Conservation (phyloP, 495 filamentous ascomycete species). For the Xylona heveae region DNA sequence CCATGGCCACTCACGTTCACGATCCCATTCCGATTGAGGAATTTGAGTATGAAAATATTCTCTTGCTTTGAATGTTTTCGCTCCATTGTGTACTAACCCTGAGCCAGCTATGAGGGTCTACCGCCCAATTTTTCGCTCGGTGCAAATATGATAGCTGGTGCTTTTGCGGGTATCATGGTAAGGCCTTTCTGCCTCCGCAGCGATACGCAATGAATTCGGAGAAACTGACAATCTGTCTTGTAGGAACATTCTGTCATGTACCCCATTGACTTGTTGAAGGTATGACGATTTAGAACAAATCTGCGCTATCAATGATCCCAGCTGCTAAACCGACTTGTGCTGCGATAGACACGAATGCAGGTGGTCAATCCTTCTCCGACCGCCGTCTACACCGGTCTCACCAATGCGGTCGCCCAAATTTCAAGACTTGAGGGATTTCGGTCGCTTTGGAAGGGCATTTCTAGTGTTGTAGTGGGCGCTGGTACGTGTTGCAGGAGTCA, state of each 20-base stretch:
- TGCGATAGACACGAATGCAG: conserved; percentile 89
- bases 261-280: conserved; percentile 93
- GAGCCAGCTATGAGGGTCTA: conserved; percentile 30
- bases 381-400: conserved; percentile 74
- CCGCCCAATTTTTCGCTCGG: conserved; percentile 34
- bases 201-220: conserved; percentile 3
- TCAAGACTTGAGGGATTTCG: conserved; percentile 71
- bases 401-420: conserved; percentile 81
- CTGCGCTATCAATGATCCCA: conserved; percentile 3
- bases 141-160: conserved; percentile 39
- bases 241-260: conserved; percentile 94
- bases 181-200: conserved; percentile 11
- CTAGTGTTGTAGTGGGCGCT: conserved; percentile 86
- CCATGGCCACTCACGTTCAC: conserved; percentile 5
- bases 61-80: too few species aligned
- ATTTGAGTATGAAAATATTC: conserved; percentile 35
- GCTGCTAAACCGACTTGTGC: conserved; percentile 5
- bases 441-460: conserved; percentile 89
- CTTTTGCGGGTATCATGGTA: conserved; percentile 95
- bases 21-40: conserved; percentile 30
- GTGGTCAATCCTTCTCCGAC: conserved; percentile 73
- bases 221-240: conserved; percentile 7
- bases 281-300: conserved; percentile 20
- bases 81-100: not conserved
- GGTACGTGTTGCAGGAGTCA: conserved; percentile 30